These are phyloP conservation scores for Arxiozyma slooffiae DNA, from an alignment of 1,139 yeast genomes.

Conservation along the genomic window DNA sequence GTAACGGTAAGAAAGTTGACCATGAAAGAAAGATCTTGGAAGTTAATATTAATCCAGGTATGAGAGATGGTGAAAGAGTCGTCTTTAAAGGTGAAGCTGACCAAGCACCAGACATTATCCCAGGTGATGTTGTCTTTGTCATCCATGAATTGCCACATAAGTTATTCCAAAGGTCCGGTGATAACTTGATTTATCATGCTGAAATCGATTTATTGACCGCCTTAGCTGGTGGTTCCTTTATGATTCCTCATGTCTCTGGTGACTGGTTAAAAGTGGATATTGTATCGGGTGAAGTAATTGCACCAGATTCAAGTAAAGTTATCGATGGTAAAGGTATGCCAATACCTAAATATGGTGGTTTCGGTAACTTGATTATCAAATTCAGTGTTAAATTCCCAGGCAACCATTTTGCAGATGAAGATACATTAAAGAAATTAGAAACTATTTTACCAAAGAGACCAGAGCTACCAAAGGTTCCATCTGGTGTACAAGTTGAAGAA, in stretches of 20 bases:
- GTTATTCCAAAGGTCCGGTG: constrained; percentile 43
- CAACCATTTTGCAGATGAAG: constrained; percentile 54
- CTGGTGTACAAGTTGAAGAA: constrained; percentile 67
- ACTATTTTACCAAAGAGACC: constrained; percentile 58
- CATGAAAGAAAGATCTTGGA: constrained; percentile 87
- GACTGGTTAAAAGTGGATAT: constrained; percentile 77
- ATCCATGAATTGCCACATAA: constrained; percentile 61
- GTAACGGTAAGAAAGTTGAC: constrained; percentile 82
- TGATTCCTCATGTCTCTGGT: constrained; percentile 77
- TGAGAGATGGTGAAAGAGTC: constrained; percentile 88
- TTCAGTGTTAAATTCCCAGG: constrained; percentile 66
- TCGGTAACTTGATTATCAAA: constrained; percentile 63
- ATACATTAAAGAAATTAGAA: constrained; percentile 56
- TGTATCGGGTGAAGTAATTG: constrained; percentile 85
- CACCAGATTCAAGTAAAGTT: constrained; percentile 76
- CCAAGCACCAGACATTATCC: constrained; percentile 88
- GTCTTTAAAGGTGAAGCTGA: constrained; percentile 95
- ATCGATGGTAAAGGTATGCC: constrained; percentile 97
- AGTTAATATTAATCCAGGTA: constrained; percentile 94
- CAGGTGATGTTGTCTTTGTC: constrained; percentile 93
- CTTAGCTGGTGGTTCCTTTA: constrained; percentile 88
- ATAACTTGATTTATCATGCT: constrained; percentile 76
- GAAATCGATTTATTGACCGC: constrained; percentile 90
- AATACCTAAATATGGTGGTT: constrained; percentile 62
- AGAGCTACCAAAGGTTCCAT: constrained; percentile 42